phyloP scores from a whole-genome alignment of 768 basidiomycete species.

The Suillus hirtellus region DNA sequence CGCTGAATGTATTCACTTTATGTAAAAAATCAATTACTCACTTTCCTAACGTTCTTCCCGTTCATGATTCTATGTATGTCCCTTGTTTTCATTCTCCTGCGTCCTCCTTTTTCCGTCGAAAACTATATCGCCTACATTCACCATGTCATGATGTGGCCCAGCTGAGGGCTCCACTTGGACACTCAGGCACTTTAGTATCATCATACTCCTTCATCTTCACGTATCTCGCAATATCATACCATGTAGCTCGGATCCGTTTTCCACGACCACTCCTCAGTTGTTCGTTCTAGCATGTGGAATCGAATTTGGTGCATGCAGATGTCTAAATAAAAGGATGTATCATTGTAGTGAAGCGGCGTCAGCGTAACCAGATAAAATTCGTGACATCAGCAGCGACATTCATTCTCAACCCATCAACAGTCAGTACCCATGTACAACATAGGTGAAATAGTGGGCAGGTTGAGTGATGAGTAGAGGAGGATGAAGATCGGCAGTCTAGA shows the following conservation, averaged over 20 bases:
- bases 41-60: no score
- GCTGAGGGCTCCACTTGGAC: slow-evolving; percentile 2
- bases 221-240: neutral
- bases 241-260: no score
- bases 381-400: neutral
- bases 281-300: no score
- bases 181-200: neutral
- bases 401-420: neutral
- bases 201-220: no score
- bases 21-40: no score
- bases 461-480: no score
- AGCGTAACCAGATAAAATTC: neutral
- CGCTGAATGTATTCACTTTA: no score
- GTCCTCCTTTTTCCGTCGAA: neutral
- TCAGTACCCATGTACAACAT: neutral
- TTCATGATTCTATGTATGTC: neutral
- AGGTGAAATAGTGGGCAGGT: no score
- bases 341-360: no score
- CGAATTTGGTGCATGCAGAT: neutral
- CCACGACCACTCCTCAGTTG: neutral
- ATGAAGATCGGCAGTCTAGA: no score
- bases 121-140: neutral
- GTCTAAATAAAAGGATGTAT: no score
- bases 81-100: neutral
- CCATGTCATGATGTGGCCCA: neutral